A percentile compares a stretch with the other conserved stretches of the same genome.
Conservation (phyloP, 352 stramenopile genomes). For the Phytophthora hybrid region DNA sequence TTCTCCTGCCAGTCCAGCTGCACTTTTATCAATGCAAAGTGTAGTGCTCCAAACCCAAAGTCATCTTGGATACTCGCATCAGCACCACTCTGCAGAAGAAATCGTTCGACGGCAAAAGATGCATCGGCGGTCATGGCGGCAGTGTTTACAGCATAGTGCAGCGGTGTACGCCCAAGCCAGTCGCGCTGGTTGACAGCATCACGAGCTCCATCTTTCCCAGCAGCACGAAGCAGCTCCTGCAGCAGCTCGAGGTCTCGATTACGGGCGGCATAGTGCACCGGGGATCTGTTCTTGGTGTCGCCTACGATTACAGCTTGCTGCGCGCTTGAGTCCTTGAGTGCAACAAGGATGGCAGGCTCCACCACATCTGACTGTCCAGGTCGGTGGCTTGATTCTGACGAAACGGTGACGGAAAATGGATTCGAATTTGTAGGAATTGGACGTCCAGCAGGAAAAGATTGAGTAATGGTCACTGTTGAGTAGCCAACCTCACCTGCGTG, state of each 20-base stretch:
- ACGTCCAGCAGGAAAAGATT: constrained; percentile 24
- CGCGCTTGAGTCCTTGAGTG: constrained; percentile 55
- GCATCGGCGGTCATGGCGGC: constrained; percentile 73
- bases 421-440: constrained; percentile 21
- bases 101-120: constrained; percentile 82
- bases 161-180: constrained; percentile 56
- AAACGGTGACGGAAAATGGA: constrained; percentile 19
- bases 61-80: constrained; percentile 62
- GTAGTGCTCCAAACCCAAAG: constrained; percentile 66
- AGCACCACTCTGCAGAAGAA: constrained; percentile 65
- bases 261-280: constrained; percentile 63
- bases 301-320: constrained; percentile 53
- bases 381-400: constrained; percentile 16
- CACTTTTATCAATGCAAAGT: constrained; percentile 80
- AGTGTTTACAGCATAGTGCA: constrained; percentile 82
- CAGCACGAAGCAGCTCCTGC: constrained; percentile 51
- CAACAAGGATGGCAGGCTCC: constrained; percentile 61
- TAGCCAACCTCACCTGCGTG: constrained; percentile 71
- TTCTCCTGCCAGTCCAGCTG: constrained; percentile 69
- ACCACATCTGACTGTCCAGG: constrained; percentile 10
- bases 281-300: constrained; percentile 58
- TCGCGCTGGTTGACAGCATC: constrained; percentile 61
- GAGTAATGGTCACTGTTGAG: constrained; percentile 35
- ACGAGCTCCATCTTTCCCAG: constrained; percentile 41
- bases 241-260: constrained; percentile 76